Evolutionary conservation across 768 basidiomycete species (phyloP), one percentile per base, ranked within the genome.

Genomic region (Hygrocybe punicea): DNA sequence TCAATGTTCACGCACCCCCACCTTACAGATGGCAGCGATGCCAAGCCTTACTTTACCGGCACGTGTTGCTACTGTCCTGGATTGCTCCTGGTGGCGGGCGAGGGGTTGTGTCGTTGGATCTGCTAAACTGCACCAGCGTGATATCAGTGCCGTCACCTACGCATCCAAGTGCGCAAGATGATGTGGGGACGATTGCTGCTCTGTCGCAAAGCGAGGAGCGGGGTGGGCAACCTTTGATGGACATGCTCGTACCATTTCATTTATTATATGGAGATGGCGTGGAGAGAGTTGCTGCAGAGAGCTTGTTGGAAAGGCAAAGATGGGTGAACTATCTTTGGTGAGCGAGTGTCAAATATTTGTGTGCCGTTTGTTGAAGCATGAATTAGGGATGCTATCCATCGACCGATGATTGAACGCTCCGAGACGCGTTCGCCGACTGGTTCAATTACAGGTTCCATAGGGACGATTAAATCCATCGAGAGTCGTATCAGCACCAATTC

Each of bases 261-360:
- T 81, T 97, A 76, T 67, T 93, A 35, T 97, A 97, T 67, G 80
- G 82, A 10, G 94, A 97, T 68, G 93, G 94, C 1, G 85, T 93
- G 1, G 94, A 97, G 68, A 73, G 94, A 7, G 68, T 97, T 23
- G 93, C 87, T 5, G 87, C 91, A n/a, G 93, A 95, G 67, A 93
- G 90, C 61, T 80, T 93, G 6, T 70, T 89, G 57, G 90, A 94
- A 68, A 78, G 93, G 62, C 87, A 92, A 51, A 84, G 87, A 69
- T 97, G 94, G 94, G 92, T 95, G 11, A 90, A 89, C 64, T 83
- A 91, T 4, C 81, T 97, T 54, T 93, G 91, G 94, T 93, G 65
- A 48, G 84, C 75, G 1, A 24, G 14, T 19, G 7, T 56, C 59
- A 40, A 60, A 16, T 52, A 29, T 24, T 11, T 44, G 10, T 57